A percentile compares a stretch with the other conserved stretches of the same genome.
phyloP scores from a whole-genome alignment of 2,329 filamentous ascomycete genomes.

The Colletotrichum lindemuthianum region DNA sequence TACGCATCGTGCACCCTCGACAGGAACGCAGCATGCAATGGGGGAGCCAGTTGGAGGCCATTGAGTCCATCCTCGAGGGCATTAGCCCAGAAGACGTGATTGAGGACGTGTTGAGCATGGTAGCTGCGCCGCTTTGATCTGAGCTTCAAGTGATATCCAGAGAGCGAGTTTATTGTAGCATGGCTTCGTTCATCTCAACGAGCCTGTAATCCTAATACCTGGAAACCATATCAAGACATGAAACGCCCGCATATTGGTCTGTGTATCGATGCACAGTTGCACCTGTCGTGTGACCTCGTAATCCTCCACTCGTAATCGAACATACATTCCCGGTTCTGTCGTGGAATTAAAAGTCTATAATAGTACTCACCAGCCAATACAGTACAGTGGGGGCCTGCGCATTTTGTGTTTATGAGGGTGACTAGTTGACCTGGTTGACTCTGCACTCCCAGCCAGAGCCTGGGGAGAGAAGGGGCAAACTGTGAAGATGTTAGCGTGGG shows the following conservation, averaged over 20 bases:
- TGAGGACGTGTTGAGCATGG: constrained; percentile 69
- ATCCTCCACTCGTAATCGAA: constrained; percentile 33
- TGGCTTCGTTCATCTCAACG: neutral
- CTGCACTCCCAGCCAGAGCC: constrained; percentile 92
- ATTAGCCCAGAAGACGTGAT: constrained; percentile 71
- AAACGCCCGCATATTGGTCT: constrained; percentile 29
- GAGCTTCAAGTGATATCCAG: constrained; percentile 1
- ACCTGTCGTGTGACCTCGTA: constrained; percentile 25
- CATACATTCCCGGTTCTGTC: constrained; percentile 33
- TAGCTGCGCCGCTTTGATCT: constrained; percentile 62
- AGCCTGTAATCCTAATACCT: constrained; percentile 22
- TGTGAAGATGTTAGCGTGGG: constrained; percentile 56
- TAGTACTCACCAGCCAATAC: constrained; percentile 29
- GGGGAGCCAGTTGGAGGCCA: constrained; percentile 80
- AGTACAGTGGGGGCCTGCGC: constrained; percentile 15
- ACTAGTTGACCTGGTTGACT: constrained; percentile 76
- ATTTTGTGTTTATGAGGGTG: neutral
- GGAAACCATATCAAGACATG: constrained; percentile 23
- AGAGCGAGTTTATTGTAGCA: constrained; percentile 24
- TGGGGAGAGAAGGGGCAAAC: constrained; percentile 83
- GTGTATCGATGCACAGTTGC: constrained; percentile 28
- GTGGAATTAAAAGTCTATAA: constrained; percentile 39
- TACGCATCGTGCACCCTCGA: constrained; percentile 74
- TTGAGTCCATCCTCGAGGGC: constrained; percentile 72
- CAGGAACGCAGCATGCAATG: constrained; percentile 92